Base-by-base conservation (phyloP, 306 rosid species). In the Parietaria judaica region DNA sequence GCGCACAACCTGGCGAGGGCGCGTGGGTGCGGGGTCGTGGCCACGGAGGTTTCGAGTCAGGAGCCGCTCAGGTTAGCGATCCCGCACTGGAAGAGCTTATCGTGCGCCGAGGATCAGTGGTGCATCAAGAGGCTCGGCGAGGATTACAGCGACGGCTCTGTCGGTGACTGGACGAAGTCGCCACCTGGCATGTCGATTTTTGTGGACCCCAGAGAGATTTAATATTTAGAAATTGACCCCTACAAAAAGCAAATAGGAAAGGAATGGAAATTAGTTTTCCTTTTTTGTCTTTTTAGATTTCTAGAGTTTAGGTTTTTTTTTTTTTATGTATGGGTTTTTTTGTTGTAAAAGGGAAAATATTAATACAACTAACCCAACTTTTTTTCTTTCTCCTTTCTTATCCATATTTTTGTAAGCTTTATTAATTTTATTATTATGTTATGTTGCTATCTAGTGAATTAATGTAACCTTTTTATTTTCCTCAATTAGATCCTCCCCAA, bases 111-210 rank as follows among this genome's bases (percentile, higher is more conserved):
- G 64, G 98, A 92, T 57, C 68, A 83, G 6, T 92, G 96, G 99
- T 92, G 96, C 65, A 84, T 92, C 51, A 88, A 84, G 65, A 62
- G 96, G 64, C 83, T 92, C 0, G 88, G 77, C 1, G 95, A 91
- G 35, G 96, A 86, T 70, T 92, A 86, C 55, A 84, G 94, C 43
- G 95, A 92, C 48, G 95, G 88, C 46, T 78, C 95, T 4, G 73
- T 92, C 12, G 98, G 96, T 72, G 99, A 92, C 77, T 92, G 99
- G 99, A 86, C 99, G 15, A 92, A 92, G 54, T 86, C 96, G 12
- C 69, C 74, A 2, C 84, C 96, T 10, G 95, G 79, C 46, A 13
- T 47, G 70, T 86, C 99, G 55, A 84, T 92, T 75, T 92, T 92
- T 69, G 95, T 92, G 69, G 99, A 92, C 67, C 99, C 99, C 1